These are phyloP conservation scores for Pythium myriotylum DNA, from an alignment of 352 stramenopile genomes.

Conservation along the genomic window DNA sequence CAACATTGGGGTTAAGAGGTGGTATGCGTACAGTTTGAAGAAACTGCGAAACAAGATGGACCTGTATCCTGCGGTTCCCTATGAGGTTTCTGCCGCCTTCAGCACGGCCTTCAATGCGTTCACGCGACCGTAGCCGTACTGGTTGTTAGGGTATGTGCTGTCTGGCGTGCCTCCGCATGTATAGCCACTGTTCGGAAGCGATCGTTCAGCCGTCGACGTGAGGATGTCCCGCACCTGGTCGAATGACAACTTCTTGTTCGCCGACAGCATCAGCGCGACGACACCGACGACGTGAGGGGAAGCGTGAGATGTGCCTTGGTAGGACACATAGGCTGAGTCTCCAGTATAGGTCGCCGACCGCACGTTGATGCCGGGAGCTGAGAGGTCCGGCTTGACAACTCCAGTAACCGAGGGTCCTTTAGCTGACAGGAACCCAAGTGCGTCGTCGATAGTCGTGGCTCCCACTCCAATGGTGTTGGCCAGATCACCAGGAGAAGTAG, in stretches of 20 bases:
- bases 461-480: slow-evolving; percentile 27
- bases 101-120: slow-evolving; percentile 16
- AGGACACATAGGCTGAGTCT: slow-evolving; percentile 17
- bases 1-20: too few relatives aligned
- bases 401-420: neutral
- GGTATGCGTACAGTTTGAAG: too few relatives aligned
- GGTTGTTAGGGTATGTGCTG: slow-evolving; percentile 30
- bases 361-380: slow-evolving; percentile 3
- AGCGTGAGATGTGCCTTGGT: slow-evolving; percentile 29
- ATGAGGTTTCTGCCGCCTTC: neutral
- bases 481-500: slow-evolving; percentile 16
- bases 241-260: slow-evolving; percentile 3
- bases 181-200: neutral
- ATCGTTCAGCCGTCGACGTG: neutral
- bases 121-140: slow-evolving; percentile 32
- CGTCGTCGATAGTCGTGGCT: neutral
- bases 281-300: slow-evolving; percentile 30
- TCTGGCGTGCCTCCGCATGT: slow-evolving; percentile 26
- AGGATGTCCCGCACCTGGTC: slow-evolving; percentile 4
- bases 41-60: neutral
- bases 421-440: neutral
- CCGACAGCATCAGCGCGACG: slow-evolving; percentile 22
- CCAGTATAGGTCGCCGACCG: slow-evolving; percentile 7
- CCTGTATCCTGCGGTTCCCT: neutral
- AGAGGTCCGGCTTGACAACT: neutral